Base-by-base conservation (phyloP, 768 basidiomycete genomes). In the Serendipita indica region DNA sequence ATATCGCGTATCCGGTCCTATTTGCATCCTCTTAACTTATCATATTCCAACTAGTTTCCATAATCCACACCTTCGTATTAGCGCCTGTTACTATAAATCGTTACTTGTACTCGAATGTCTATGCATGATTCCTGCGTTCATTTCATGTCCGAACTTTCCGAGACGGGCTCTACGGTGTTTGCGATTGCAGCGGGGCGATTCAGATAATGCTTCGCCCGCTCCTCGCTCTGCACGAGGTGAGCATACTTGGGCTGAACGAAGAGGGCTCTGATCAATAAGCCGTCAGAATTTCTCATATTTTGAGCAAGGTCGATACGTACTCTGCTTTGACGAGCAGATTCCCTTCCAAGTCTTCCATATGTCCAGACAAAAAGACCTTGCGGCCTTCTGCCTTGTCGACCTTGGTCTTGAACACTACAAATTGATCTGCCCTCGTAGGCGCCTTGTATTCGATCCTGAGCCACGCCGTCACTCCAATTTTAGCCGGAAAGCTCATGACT, bases 221-320 rank as follows among this genome's bases (percentile, higher is more conserved):
- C 74, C 1, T 70, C 72, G 34, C 77, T 76, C 63, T 81, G 80
- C 27, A 96, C 74, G 54, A 91, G 73, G 59, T 83, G 80, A 2
- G 92, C 86, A 65, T 93, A 91, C 60, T 80, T 82, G 1, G 93
- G 93, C 65, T 97, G 90, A 13, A 97, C 80, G 65, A 94, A 96
- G 34, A 84, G 74, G 0, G 80, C 87, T 0, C 88, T 89, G 66
- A 4, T 28, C 3, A 14, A 32, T n/a, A n/a, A 14, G 33, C 27
- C 41, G 3, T 43, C 41, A 14, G 1, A 33, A 3, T 27, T 32
- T 16, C 41, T 27, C 22, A 54, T 62, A 57, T 16, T 13, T n/a
- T 6, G 33, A 43, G 28, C 35, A 39, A 33, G 61, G 52, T 33
- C 27, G 57, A 3, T 20, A 78, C 83, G 63, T 65, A 90, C 90